Base-by-base conservation (phyloP, 2,329 filamentous ascomycete genomes). In the Arthrobotrys megalospora region DNA sequence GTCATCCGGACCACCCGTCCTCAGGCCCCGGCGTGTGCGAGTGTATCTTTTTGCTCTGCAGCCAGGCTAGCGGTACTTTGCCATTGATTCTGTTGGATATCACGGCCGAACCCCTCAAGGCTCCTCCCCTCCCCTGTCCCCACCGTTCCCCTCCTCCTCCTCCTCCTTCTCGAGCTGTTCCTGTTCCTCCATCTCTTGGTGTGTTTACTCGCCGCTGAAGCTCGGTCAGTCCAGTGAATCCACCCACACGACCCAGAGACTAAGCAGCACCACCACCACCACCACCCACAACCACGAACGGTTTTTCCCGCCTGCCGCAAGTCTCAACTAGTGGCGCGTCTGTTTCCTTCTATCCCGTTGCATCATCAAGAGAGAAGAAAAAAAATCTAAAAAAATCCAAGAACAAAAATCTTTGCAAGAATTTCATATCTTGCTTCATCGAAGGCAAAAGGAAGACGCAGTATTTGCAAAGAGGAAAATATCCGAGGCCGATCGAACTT, bases 161-260 rank as follows among this genome's bases (percentile, higher is more conserved):
- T 47, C 32, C 34, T 34, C 66, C 16, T 41, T 38, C 38, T 24
- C 4, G 43, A 28, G 12, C 53, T 58, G 53, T 55, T 55, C 45
- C 21, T 55, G 45, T 28, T 58, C 41, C 32, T 60, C 48, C 34
- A 16, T 65, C 58, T n/a, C 24, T 50, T 48, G 47, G 19, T 58
- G 62, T 70, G 65, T 77, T 77, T 71, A 77, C 66, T 65, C 60
- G 75, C 75, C 65, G 72, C 67, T 78, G 75, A 71, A 78, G 75
- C 63, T 78, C 75, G 75, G 75, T 72, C 75, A 72, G 75, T 69
- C 75, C 75, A 53, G 63, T 62, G 66, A 52, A 66, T 58, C 62
- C 41, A 50, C 53, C 66, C 66, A 70, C 66, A 62, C 66, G 55
- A 60, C 36, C 36, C 55, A 58, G 28, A 34, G 50, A 53, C 50